Percentiles rank a stretch among this genome's conserved stretches.
Conservation (phyloP, 768 basidiomycete species). For the Daedaleopsis nitida region DNA sequence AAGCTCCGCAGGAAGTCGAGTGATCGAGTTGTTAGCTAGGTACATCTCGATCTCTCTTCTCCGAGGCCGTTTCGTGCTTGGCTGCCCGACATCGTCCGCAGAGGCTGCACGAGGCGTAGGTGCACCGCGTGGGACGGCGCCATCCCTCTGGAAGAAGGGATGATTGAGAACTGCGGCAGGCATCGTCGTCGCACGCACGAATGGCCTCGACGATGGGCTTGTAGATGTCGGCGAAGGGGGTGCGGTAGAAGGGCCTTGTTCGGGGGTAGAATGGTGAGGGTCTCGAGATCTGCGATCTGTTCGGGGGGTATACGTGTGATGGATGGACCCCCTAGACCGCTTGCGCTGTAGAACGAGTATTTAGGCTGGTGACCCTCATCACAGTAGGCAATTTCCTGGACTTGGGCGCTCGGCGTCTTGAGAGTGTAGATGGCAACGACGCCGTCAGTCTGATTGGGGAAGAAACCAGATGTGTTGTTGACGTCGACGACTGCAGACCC, state of each 20-base stretch:
- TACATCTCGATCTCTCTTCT: slow-evolving; percentile 54
- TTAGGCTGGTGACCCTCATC: too few relatives aligned
- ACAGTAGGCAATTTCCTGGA: slow-evolving; percentile 19
- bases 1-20: slow-evolving; percentile 54
- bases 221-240: slow-evolving; percentile 25
- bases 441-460: slow-evolving; percentile 14
- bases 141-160: slow-evolving; percentile 21
- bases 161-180: slow-evolving; percentile 15
- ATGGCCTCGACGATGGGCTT: slow-evolving; percentile 13
- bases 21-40: slow-evolving; percentile 56
- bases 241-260: slow-evolving; percentile 33
- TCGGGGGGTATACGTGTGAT: slow-evolving; percentile 51
- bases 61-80: too few relatives aligned
- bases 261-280: slow-evolving; percentile 49
- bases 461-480: slow-evolving; percentile 20
- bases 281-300: slow-evolving; percentile 44
- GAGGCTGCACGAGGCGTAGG: slow-evolving; percentile 19
- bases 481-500: slow-evolving; percentile 17
- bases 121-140: slow-evolving; percentile 7
- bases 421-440: slow-evolving; percentile 19
- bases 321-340: slow-evolving; percentile 20
- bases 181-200: slow-evolving; percentile 25
- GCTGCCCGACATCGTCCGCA: slow-evolving; percentile 22
- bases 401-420: slow-evolving; percentile 9
- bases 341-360: background rate